A percentile compares a stretch with the other conserved stretches of the same genome.
These are phyloP conservation scores for Cytospora paraplurivora DNA, from an alignment of 2,329 filamentous ascomycete species.

Conservation along the genomic window DNA sequence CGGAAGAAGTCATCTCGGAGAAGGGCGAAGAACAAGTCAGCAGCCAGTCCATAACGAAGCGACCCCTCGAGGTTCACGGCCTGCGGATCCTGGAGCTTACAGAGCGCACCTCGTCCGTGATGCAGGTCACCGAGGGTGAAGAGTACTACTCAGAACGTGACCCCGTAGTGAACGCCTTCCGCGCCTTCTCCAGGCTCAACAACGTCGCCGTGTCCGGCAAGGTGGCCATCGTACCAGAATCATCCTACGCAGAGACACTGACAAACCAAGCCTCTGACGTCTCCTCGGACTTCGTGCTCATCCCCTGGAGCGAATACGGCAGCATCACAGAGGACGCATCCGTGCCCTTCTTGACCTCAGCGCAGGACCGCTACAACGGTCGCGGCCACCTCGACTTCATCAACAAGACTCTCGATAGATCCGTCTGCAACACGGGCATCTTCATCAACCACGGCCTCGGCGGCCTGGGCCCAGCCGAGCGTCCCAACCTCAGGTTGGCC, in stretches of 20 bases:
- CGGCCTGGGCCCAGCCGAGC: conserved; percentile 40
- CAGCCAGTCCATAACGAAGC: conserved; percentile 37
- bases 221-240: conserved; percentile 76
- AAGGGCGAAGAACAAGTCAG: conserved; percentile 34
- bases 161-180: conserved; percentile 88
- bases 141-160: conserved; percentile 69
- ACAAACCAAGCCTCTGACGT: conserved; percentile 70
- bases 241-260: conserved; percentile 78
- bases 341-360: conserved; percentile 44
- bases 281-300: conserved; percentile 71
- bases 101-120: conserved; percentile 91
- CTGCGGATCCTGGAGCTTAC: conserved; percentile 85
- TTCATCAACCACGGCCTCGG: conserved; percentile 70
- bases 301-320: conserved; percentile 89
- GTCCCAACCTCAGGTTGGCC: conserved; percentile 48
- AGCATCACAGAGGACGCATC: conserved; percentile 67
- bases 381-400: conserved; percentile 74
- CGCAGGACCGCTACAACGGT: conserved; percentile 62
- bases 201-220: conserved; percentile 81
- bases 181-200: conserved; percentile 81
- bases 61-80: conserved; percentile 74
- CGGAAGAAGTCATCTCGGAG: conserved; percentile 27
- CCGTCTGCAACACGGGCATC: conserved; percentile 71
- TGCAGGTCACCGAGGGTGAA: conserved; percentile 84
- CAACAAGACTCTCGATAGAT: conserved; percentile 62